phyloP scores from a whole-genome alignment of 106 monocot genomes.

The Dendrobium catenatum region DNA sequence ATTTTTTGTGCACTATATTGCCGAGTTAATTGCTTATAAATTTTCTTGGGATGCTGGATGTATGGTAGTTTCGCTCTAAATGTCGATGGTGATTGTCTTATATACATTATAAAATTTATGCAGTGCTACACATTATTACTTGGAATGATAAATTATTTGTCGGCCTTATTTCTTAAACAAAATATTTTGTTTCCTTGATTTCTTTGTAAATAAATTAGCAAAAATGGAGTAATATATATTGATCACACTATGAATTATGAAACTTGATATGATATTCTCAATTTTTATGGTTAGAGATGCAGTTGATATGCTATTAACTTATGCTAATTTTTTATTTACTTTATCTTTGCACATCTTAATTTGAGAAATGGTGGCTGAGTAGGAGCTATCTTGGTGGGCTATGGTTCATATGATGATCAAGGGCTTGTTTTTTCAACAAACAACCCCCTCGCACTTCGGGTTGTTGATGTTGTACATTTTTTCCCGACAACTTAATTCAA shows the following conservation, averaged over 20 bases:
- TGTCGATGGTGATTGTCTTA: background rate
- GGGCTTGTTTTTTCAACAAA: no score
- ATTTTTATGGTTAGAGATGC: no score
- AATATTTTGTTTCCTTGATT: background rate
- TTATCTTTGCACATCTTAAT: no score
- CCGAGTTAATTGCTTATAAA: background rate
- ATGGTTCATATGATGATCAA: no score
- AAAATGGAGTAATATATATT: background rate
- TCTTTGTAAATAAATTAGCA: background rate
- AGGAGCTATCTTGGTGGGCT: no score
- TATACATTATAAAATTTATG: background rate
- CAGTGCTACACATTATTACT: background rate
- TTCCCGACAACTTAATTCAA: no score
- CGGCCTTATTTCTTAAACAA: background rate
- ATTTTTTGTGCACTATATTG: background rate
- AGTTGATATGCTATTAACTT: no score
- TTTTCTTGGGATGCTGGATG: background rate
- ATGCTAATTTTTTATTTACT: no score
- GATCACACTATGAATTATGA: background rate
- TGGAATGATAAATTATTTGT: background rate
- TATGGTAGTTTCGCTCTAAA: background rate
- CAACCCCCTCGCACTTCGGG: no score
- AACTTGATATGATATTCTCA: background rate
- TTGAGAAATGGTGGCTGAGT: no score
- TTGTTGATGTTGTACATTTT: no score